Conservation (phyloP, 2,329 filamentous ascomycete species). For the Leptographium galeiforme region DNA sequence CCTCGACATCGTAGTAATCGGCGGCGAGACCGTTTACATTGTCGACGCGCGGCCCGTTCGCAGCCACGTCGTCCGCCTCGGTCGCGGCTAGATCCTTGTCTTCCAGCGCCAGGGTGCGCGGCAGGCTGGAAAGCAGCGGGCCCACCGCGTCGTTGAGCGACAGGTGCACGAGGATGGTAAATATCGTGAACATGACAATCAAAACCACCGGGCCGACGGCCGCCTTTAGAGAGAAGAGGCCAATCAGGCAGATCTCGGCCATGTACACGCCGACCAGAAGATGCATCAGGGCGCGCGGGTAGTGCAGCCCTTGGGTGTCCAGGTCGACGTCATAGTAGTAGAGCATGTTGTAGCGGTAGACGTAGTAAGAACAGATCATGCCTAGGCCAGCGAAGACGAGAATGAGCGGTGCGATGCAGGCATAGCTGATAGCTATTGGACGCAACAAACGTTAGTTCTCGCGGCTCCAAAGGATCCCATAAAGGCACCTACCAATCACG, state of each 20-base stretch:
- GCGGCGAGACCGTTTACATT: constrained; percentile 14
- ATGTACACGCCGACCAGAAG: constrained; percentile 72
- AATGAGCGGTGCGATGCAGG: constrained; percentile 71
- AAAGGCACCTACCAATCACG: constrained; percentile 42
- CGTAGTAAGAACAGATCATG: constrained; percentile 66
- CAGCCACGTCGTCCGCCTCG: constrained; percentile 1
- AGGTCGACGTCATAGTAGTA: constrained; percentile 68
- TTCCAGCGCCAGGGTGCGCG: constrained; percentile 44
- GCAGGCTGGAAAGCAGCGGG: constrained; percentile 59
- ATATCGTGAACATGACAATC: constrained; percentile 62
- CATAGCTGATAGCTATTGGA: constrained; percentile 54
- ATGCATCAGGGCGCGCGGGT: constrained; percentile 79
- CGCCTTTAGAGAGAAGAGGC: constrained; percentile 60
- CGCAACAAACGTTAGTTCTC: too few relatives aligned
- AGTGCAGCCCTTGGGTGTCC: constrained; percentile 80
- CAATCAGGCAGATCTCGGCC: constrained; percentile 64
- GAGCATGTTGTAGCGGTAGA: constrained; percentile 76
- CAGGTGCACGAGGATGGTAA: constrained; percentile 64
- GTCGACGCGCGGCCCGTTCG: not conserved
- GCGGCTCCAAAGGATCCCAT: not conserved
- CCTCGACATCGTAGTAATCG: constrained; percentile 19
- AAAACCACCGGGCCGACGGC: constrained; percentile 58
- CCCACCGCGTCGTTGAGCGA: constrained; percentile 55
- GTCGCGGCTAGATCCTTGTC: constrained; percentile 13
- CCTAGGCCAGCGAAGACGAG: constrained; percentile 68